phyloP scores from a whole-genome alignment of 129 eudicot genomes.

The Flaveria robusta region DNA sequence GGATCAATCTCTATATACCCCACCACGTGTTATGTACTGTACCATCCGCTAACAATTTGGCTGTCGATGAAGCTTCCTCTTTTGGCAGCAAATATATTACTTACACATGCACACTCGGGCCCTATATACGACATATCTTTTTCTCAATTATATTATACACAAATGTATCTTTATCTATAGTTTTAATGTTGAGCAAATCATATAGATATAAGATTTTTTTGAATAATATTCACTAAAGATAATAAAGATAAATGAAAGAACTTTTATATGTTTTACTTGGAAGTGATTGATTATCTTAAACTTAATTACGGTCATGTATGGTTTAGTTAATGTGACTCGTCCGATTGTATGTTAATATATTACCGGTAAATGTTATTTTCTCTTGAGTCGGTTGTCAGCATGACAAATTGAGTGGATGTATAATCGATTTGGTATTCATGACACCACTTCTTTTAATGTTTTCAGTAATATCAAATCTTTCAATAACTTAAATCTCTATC shows the following conservation, averaged over 20 bases:
- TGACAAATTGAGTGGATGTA: too few species aligned
- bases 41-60: background rate
- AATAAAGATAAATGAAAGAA: background rate
- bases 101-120: background rate
- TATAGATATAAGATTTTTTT: background rate
- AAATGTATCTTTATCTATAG: background rate
- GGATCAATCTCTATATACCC: background rate
- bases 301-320: too few species aligned
- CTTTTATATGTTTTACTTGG: too few species aligned
- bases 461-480: too few species aligned
- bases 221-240: background rate
- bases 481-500: background rate
- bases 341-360: too few species aligned
- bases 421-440: too few species aligned
- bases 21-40: background rate
- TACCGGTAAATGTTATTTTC: too few species aligned
- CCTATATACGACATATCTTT: background rate
- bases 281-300: too few species aligned
- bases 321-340: too few species aligned
- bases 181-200: background rate
- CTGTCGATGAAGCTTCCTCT: background rate
- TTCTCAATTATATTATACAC: background rate
- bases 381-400: too few species aligned
- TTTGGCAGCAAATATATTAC: background rate
- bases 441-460: too few species aligned